phyloP scores from a whole-genome alignment of 106 monocot genomes.

The Apostasia shenzhenica region DNA sequence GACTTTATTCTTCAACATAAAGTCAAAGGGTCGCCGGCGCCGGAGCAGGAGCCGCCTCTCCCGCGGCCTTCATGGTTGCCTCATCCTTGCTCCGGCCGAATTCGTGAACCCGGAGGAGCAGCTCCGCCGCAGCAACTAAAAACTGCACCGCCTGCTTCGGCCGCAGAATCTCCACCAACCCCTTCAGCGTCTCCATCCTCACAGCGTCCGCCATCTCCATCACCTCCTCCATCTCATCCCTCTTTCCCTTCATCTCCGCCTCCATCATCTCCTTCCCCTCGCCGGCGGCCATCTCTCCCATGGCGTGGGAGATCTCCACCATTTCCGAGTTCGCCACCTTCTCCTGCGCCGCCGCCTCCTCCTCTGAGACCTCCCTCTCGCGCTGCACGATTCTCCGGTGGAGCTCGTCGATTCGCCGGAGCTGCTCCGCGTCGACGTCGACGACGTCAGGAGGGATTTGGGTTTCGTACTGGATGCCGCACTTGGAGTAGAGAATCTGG shows the following conservation, averaged over 20 bases:
- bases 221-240: conserved; percentile 30
- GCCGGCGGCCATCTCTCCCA: conserved; percentile 4
- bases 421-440: conserved; percentile 20
- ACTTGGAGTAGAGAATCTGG: conserved; percentile 67
- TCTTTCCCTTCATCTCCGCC: conserved; percentile 25
- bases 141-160: conserved; percentile 63
- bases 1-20: too few species aligned
- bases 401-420: conserved; percentile 25
- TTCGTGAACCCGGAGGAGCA: conserved; percentile 49
- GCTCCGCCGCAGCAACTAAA: conserved; percentile 52
- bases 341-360: conserved; percentile 35
- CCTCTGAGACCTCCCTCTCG: conserved; percentile 35
- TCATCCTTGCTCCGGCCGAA: conserved; percentile 50
- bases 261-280: background rate
- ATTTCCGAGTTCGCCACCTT: conserved; percentile 26
- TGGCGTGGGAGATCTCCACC: conserved; percentile 26
- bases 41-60: background rate
- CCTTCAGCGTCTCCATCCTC: conserved; percentile 39
- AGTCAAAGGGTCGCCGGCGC: background rate
- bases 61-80: background rate
- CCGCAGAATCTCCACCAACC: conserved; percentile 29
- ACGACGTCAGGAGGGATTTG: conserved; percentile 31
- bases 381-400: conserved; percentile 17
- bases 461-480: conserved; percentile 44
- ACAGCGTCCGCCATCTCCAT: conserved; percentile 37